Evolutionary conservation across 495 filamentous ascomycete species (phyloP).

Genomic region (Penicillium bovifimosum): DNA sequence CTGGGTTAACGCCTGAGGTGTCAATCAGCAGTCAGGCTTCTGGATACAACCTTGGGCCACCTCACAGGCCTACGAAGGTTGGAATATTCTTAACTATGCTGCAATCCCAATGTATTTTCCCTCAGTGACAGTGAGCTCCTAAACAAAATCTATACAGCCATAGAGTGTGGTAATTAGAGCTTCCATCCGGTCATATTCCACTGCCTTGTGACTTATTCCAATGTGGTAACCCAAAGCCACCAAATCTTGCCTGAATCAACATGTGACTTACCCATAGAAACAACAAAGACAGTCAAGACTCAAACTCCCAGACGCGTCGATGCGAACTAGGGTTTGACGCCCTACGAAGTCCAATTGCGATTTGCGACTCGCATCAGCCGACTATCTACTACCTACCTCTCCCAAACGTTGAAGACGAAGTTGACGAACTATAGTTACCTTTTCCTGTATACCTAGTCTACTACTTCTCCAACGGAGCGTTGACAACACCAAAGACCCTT

Average conservation of each 20-base stretch:
- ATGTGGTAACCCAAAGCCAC: background rate
- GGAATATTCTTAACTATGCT: no score
- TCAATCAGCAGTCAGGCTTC: no score
- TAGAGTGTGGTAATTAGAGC: no score
- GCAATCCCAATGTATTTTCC: no score
- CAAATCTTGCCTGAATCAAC: background rate
- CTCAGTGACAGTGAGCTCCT: no score
- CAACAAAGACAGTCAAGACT: background rate
- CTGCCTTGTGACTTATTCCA: background rate
- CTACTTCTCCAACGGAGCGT: slow-evolving; percentile 23
- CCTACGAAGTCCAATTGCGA: background rate
- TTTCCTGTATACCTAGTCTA: slow-evolving; percentile 13
- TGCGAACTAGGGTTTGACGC: no score
- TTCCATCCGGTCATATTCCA: no score
- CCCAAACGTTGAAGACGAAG: background rate
- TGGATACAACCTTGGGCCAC: no score
- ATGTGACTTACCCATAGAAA: background rate
- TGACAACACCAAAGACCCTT: slow-evolving; percentile 10
- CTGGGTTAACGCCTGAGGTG: background rate
- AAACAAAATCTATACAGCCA: no score
- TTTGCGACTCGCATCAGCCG: background rate
- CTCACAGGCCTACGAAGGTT: no score
- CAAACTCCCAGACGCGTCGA: background rate
- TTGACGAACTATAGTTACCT: no score
- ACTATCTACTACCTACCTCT: no score